Base-by-base conservation (phyloP, 768 basidiomycete genomes). In the Panaeolus cyanescens region DNA sequence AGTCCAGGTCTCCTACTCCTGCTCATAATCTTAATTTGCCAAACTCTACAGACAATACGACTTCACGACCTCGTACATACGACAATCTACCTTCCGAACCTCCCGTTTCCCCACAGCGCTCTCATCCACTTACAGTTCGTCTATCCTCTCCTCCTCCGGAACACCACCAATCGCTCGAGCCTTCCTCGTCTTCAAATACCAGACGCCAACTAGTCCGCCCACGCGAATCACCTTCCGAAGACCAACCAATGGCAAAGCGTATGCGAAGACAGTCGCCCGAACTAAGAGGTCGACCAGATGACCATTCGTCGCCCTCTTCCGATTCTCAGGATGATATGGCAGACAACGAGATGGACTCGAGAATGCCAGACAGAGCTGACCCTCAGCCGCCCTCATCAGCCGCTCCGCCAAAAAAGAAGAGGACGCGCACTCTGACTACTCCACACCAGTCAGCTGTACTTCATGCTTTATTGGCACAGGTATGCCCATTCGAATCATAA, bases 371-470 rank as follows among this genome's bases (percentile, higher is more conserved):
- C 33, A 75, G 72, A 32, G 73, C 79, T 25, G 80, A 79, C 64
- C 70, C 68, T 58, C 70, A 74, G 3, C 61, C 68, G n/a, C 55
- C 79, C 19, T 69, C 71, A 28, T 68, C 77, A 30, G 30, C 45
- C 6, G 22, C 25, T 6, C 85, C 85, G 54, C 82, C 85, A 63
- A 92, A 92, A 81, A 91, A 91, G 75, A 93, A 92, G 68, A 83
- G 93, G 59, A 95, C 93, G 31, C 80, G 91, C 53, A 91, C 90
- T 25, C 78, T 95, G 59, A 95, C 93, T 37, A 95, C 93, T 8
- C 91, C 93, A 7, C 91, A 94, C 69, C 93, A 95, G 71, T 88
- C 93, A 58, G 89, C 91, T 12, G 92, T 93, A n/a, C 80, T 95
- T 19, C 92, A 93, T 67, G 89, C 90, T 4, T 82, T 95, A 50